Conservation (phyloP, 2,329 filamentous ascomycete species). For the Beauveria australis region DNA sequence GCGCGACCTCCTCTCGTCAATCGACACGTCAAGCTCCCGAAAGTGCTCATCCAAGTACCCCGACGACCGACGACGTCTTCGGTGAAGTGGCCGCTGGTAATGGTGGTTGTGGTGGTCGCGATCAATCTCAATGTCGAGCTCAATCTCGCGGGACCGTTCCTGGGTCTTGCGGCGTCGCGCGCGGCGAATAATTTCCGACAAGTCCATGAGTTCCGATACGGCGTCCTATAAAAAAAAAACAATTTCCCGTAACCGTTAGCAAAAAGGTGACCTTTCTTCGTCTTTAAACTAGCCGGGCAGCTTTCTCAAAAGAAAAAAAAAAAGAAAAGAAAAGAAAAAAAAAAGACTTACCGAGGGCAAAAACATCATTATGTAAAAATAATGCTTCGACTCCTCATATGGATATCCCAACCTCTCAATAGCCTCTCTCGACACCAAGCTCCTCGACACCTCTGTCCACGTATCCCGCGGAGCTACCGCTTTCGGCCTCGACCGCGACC, state of each 20-base stretch:
- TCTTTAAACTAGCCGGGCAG: neutral
- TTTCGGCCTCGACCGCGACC: conserved; percentile 30
- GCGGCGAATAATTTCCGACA: conserved; percentile 1
- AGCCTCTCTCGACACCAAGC: conserved; percentile 78
- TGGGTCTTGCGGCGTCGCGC: neutral
- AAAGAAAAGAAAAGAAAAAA: conserved; percentile 16
- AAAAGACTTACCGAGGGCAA: conserved; percentile 65
- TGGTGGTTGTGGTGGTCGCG: neutral
- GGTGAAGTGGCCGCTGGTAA: neutral
- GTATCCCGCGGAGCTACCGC: conserved; percentile 53
- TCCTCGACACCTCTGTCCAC: conserved; percentile 97
- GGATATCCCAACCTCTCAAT: conserved; percentile 78
- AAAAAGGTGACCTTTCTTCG: neutral
- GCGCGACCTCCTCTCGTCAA: neutral
- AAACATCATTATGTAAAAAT: conserved; percentile 91
- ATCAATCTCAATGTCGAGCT: conserved; percentile 11
- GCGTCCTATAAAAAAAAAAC: neutral
- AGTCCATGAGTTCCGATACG: neutral
- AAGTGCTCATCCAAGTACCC: conserved; percentile 8
- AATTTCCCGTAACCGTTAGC: neutral
- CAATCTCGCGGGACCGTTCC: neutral
- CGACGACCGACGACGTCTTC: neutral
- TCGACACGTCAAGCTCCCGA: neutral
- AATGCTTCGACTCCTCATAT: conserved; percentile 81
- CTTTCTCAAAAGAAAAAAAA: no score